Conservation (phyloP, 305 asterid species). For the Solanum chacoense region DNA sequence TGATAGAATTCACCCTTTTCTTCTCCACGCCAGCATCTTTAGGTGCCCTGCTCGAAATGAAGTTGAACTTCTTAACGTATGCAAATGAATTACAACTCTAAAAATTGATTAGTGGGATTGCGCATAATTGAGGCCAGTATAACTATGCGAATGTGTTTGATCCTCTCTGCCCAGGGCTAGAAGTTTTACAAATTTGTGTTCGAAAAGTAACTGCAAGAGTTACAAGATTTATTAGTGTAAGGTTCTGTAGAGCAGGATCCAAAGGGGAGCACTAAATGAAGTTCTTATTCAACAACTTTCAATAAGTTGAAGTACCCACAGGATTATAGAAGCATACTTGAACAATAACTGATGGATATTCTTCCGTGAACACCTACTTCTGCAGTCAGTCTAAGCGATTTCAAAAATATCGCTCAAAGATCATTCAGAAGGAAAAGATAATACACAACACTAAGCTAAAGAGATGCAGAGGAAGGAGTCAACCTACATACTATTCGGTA, state of each 20-base stretch:
- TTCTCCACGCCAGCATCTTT: slow-evolving; percentile 19
- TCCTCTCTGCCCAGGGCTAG: not conserved
- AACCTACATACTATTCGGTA: not conserved
- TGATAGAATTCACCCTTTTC: slow-evolving; percentile 12
- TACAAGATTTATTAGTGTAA: too few relatives aligned
- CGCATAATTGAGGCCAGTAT: not conserved
- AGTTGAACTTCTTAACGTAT: not conserved
- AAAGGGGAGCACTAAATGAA: too few relatives aligned
- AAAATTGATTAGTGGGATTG: not conserved
- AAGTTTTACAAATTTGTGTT: not conserved
- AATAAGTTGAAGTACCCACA: too few relatives aligned
- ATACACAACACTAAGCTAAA: not conserved
- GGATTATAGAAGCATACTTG: not conserved
- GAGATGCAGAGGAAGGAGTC: not conserved
- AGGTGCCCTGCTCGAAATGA: slow-evolving; percentile 16
- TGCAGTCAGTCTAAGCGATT: not conserved
- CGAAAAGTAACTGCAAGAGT: not conserved
- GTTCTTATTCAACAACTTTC: too few relatives aligned
- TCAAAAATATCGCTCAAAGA: not conserved
- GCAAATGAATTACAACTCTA: not conserved
- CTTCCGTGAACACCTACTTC: not conserved
- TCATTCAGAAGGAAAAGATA: not conserved
- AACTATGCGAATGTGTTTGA: not conserved
- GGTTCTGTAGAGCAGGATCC: too few relatives aligned
- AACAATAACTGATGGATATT: not conserved